phyloP scores from a whole-genome alignment of 306 rosid genomes.

The Trifolium pratense region DNA sequence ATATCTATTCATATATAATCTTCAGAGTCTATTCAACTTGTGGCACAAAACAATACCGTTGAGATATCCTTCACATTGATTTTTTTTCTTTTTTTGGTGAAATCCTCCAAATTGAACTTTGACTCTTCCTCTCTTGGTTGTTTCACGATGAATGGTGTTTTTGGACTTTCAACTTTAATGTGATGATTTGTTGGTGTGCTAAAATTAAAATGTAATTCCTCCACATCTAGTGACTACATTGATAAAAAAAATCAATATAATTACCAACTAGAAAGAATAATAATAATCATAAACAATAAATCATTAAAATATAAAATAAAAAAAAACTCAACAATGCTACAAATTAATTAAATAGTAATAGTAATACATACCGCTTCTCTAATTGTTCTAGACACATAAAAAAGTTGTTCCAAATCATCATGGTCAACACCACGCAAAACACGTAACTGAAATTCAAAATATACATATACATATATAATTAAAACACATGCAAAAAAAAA shows the following conservation, averaged over 20 bases:
- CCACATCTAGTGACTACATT: constrained; percentile 63
- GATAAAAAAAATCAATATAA: background rate
- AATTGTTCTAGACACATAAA: constrained; percentile 61
- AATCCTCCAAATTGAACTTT: constrained; percentile 33
- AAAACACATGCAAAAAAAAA: no score
- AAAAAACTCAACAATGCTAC: background rate
- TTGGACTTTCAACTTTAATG: constrained; percentile 59
- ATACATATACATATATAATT: background rate
- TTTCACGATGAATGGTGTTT: constrained; percentile 52
- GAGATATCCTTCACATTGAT: constrained; percentile 38
- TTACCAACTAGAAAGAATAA: background rate
- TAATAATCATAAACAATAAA: background rate
- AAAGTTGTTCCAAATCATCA: constrained; percentile 72
- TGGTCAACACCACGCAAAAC: constrained; percentile 74
- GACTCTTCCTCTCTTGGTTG: constrained; percentile 30
- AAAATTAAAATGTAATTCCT: constrained; percentile 63
- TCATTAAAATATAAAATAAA: constrained; percentile 1
- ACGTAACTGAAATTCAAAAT: constrained; percentile 53
- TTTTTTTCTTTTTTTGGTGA: no score
- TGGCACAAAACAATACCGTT: constrained; percentile 47
- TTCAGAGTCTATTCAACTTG: constrained; percentile 6
- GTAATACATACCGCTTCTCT: constrained; percentile 60
- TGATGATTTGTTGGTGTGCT: constrained; percentile 51
- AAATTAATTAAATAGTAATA: background rate
- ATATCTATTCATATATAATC: constrained; percentile 44